Conservation (phyloP, 768 basidiomycete genomes). For the Suillus hirtellus region DNA sequence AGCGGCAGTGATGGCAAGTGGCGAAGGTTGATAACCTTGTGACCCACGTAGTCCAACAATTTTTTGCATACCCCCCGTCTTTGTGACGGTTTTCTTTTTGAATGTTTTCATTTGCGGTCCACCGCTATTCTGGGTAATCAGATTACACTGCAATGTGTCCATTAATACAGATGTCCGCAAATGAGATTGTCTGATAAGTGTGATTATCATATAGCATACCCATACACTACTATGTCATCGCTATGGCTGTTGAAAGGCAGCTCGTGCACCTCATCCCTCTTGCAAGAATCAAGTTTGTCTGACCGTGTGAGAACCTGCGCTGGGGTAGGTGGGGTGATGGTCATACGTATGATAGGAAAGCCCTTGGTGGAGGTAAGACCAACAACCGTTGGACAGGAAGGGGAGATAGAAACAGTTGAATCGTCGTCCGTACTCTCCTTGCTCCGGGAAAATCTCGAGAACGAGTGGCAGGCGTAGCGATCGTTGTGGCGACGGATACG, state of each 20-base stretch:
- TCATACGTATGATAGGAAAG: slow-evolving; percentile 10
- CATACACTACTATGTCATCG: neutral
- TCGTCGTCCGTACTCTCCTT: neutral
- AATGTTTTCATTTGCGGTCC: neutral
- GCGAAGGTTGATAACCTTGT: slow-evolving; percentile 31
- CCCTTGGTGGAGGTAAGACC: neutral
- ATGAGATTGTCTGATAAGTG: neutral
- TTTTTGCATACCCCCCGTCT: slow-evolving; percentile 29
- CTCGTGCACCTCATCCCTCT: slow-evolving; percentile 1
- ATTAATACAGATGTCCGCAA: neutral
- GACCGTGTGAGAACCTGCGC: neutral
- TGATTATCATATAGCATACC: neutral
- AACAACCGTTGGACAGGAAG: slow-evolving; percentile 12
- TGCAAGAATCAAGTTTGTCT: neutral
- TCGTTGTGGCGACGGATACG: neutral
- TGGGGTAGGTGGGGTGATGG: slow-evolving; percentile 16
- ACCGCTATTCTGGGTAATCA: neutral
- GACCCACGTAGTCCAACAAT: slow-evolving; percentile 32
- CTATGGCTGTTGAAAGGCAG: neutral
- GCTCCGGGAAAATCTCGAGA: neutral
- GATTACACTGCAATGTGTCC: neutral
- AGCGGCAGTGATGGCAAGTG: slow-evolving; percentile 21
- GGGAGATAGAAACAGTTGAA: slow-evolving; percentile 1
- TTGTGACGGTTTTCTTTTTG: slow-evolving; percentile 20
- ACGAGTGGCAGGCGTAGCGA: neutral